phyloP scores from a whole-genome alignment of 306 rosid genomes.

The Senna tora region DNA sequence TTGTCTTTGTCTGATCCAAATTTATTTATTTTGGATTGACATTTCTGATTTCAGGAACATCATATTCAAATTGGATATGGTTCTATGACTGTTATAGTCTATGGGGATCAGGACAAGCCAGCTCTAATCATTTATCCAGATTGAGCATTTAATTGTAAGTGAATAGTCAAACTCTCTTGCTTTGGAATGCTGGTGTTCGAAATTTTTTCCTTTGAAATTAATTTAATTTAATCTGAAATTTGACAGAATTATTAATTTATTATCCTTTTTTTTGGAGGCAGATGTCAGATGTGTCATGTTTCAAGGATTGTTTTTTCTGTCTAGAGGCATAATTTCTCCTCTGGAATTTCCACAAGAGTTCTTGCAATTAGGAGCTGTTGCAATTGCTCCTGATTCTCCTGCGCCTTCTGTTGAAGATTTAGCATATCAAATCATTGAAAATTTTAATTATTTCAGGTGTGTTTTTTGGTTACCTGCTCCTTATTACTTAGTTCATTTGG shows the following conservation, averaged over 20 bases:
- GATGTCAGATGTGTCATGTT: constrained; percentile 94
- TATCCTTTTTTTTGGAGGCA: constrained; percentile 48
- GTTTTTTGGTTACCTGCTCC: too few species aligned
- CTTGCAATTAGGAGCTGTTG: constrained; percentile 97
- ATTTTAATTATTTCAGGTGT: constrained; percentile 88
- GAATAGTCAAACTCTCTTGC: constrained; percentile 15
- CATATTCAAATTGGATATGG: constrained; percentile 78
- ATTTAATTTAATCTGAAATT: constrained; percentile 6
- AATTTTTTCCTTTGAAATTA: background rate
- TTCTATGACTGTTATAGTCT: constrained; percentile 80
- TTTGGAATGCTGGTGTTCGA: constrained; percentile 1
- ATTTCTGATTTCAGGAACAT: constrained; percentile 86
- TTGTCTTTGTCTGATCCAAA: constrained; percentile 10
- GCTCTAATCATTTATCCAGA: constrained; percentile 91
- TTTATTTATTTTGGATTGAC: constrained; percentile 32
- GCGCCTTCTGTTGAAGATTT: constrained; percentile 78
- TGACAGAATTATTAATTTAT: constrained; percentile 13
- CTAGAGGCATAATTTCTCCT: constrained; percentile 77
- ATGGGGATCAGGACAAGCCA: constrained; percentile 91
- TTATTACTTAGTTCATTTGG: too few species aligned
- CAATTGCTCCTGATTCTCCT: constrained; percentile 65
- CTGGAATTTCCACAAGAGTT: constrained; percentile 79
- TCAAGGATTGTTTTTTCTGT: constrained; percentile 94
- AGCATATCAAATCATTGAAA: constrained; percentile 88
- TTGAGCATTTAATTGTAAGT: constrained; percentile 89